Percentiles rank a stretch among this genome's conserved stretches.
Evolutionary conservation across 2,329 filamentous ascomycete genomes (phyloP).

Genomic region (Epichloe elymi): DNA sequence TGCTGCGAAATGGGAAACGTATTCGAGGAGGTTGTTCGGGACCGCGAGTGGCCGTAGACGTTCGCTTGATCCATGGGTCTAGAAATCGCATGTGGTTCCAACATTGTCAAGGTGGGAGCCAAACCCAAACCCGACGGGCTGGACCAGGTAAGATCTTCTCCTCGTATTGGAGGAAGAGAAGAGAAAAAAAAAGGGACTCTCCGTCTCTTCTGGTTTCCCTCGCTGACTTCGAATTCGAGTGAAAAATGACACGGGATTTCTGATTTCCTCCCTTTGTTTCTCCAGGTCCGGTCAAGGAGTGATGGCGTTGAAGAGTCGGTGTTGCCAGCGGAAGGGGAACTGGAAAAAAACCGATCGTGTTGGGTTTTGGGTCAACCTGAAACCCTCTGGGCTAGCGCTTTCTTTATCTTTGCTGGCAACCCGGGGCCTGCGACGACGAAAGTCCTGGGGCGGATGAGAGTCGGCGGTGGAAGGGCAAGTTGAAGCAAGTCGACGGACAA

Average conservation of each 20-base stretch:
- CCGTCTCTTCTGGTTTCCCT: not conserved
- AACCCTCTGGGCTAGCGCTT: no score
- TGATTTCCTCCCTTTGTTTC: not conserved
- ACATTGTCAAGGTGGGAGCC: constrained; percentile 11
- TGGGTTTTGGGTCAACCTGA: not conserved
- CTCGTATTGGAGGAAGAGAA: not conserved
- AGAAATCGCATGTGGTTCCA: constrained; percentile 20
- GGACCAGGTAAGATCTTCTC: not conserved
- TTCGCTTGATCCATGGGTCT: constrained; percentile 21
- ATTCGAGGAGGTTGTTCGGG: constrained; percentile 44
- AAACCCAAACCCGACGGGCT: not conserved
- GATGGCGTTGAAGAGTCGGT: not conserved
- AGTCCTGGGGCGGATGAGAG: no score
- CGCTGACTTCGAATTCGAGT: not conserved
- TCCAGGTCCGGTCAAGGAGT: not conserved
- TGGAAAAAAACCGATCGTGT: not conserved
- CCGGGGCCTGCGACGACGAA: no score
- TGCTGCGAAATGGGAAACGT: constrained; percentile 28
- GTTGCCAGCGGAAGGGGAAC: not conserved
- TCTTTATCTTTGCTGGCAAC: no score
- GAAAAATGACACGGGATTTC: not conserved
- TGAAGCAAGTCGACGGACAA: no score
- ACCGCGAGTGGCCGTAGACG: constrained; percentile 39
- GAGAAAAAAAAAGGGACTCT: not conserved
- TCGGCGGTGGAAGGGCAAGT: no score